Evolutionary conservation across 805 yeast species (phyloP).

Genomic region (Sungouiozyma intestinalis): DNA sequence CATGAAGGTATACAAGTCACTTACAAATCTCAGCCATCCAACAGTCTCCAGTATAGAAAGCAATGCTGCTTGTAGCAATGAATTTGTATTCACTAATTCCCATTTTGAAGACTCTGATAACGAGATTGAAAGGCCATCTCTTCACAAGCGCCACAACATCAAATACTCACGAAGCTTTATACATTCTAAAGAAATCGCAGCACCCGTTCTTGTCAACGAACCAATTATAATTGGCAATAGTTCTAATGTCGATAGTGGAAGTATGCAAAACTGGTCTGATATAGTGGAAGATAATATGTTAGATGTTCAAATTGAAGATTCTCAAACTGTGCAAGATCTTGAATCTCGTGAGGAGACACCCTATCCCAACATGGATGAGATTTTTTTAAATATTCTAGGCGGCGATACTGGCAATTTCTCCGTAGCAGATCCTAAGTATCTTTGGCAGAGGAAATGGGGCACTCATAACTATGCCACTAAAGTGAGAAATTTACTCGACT

Average conservation of each 20-base stretch:
- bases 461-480: constrained; percentile 13
- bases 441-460: constrained; percentile 10
- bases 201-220: too few species aligned
- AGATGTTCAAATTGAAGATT: not conserved
- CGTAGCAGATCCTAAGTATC: not conserved
- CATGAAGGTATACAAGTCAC: not conserved
- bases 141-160: not conserved
- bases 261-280: not conserved
- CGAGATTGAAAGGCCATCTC: not conserved
- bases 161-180: not conserved
- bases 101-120: not conserved
- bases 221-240: not conserved
- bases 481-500: constrained; percentile 9
- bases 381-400: not conserved
- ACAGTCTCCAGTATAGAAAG: not conserved
- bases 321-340: not conserved
- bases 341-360: not conserved
- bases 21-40: not conserved
- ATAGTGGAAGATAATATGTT: not conserved
- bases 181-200: not conserved
- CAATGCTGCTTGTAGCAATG: not conserved
- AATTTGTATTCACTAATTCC: not conserved
- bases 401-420: not conserved
- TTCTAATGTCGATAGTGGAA: not conserved
- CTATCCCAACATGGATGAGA: not conserved